phyloP scores from a whole-genome alignment of 2,329 filamentous ascomycete genomes.

The Diatrype stigma region DNA sequence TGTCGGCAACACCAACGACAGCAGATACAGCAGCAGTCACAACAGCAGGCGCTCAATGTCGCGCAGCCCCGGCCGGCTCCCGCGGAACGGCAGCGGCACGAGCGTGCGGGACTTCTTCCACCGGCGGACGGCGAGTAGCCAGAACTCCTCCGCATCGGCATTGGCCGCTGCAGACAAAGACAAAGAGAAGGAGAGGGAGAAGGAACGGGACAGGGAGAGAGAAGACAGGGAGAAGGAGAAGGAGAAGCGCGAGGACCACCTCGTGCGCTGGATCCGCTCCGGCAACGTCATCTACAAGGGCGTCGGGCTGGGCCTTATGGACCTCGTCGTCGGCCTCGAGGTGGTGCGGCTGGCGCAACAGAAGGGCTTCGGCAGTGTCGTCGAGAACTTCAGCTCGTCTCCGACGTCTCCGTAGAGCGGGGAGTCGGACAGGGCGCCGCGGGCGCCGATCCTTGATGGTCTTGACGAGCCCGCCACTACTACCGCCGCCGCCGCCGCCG shows the following conservation, averaged over 20 bases:
- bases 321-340: slow-evolving; percentile 57
- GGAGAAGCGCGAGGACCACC: slow-evolving; percentile 43
- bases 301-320: slow-evolving; percentile 64
- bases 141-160: slow-evolving; percentile 14
- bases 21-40: neutral
- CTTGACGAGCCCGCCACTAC: neutral
- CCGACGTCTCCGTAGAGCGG: slow-evolving; percentile 10
- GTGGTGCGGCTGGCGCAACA: slow-evolving; percentile 52
- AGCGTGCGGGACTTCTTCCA: slow-evolving; percentile 22
- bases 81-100: slow-evolving; percentile 11
- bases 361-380: slow-evolving; percentile 49
- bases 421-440: slow-evolving; percentile 2
- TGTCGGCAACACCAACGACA: too few species aligned
- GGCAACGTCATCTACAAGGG: slow-evolving; percentile 68
- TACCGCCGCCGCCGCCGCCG: neutral
- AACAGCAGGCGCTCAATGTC: slow-evolving; percentile 25
- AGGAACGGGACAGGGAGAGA: too few species aligned
- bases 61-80: slow-evolving; percentile 29
- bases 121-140: slow-evolving; percentile 26
- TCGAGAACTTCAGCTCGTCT: slow-evolving; percentile 49
- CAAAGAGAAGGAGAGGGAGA: slow-evolving; percentile 8
- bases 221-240: slow-evolving; percentile 28
- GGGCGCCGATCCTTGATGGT: slow-evolving; percentile 11
- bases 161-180: neutral
- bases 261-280: slow-evolving; percentile 52